Conservation (phyloP, 2,329 filamentous ascomycete genomes). For the Tolypocladium sp. region DNA sequence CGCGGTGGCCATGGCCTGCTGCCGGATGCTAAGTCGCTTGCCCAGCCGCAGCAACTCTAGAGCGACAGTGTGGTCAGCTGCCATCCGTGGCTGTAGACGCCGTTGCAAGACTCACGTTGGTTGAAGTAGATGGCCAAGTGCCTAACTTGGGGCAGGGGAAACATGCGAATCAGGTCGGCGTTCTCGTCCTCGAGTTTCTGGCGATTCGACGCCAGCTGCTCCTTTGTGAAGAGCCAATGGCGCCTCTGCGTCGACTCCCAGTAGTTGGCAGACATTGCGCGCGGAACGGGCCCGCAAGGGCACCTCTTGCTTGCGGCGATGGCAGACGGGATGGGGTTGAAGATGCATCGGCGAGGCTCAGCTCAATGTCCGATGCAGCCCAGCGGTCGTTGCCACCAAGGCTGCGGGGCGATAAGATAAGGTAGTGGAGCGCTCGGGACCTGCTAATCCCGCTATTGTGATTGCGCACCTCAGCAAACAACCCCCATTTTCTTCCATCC, state of each 20-base stretch:
- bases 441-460: constrained; percentile 2
- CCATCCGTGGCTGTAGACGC: not conserved
- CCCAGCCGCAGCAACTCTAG: constrained; percentile 73
- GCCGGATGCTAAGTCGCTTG: constrained; percentile 74
- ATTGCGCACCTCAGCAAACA: constrained; percentile 1
- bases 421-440: not conserved
- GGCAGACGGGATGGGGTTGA: not conserved
- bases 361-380: not conserved
- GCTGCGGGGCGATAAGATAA: constrained; percentile 5
- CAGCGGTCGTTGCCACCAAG: not conserved
- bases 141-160: constrained; percentile 70
- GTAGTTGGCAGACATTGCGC: constrained; percentile 81
- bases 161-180: constrained; percentile 64
- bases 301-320: not conserved
- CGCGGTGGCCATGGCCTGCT: constrained; percentile 89
- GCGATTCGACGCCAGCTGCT: constrained; percentile 67
- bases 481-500: not conserved
- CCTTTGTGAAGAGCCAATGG: constrained; percentile 83
- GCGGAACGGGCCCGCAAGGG: constrained; percentile 2
- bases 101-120: constrained; percentile 51
- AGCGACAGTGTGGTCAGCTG: not conserved
- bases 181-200: constrained; percentile 71
- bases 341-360: not conserved
- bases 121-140: constrained; percentile 89
- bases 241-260: constrained; percentile 90